These are phyloP conservation scores for Diutina pseudorugosa DNA, from an alignment of 1,139 yeast genomes.

Conservation along the genomic window DNA sequence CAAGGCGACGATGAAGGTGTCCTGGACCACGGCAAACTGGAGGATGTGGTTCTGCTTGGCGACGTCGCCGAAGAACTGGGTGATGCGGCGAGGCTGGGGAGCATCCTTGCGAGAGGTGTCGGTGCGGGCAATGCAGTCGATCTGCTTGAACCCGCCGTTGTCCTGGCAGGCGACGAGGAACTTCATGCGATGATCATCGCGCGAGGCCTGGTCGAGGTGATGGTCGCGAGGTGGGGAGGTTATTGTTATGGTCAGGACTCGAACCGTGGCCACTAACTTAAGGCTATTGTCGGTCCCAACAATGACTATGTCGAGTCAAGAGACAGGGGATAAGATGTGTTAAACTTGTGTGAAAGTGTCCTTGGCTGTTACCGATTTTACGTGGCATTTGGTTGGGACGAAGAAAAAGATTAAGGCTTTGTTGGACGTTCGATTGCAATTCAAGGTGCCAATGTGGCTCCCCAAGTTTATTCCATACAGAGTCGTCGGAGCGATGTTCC, in stretches of 20 bases:
- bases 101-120: slow-evolving; percentile 57
- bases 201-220: background rate
- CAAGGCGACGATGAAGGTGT: slow-evolving; percentile 26
- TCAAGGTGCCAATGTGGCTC: too few species aligned
- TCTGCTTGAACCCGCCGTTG: slow-evolving; percentile 44
- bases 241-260: background rate
- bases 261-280: background rate
- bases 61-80: slow-evolving; percentile 21
- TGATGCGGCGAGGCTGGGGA: slow-evolving; percentile 37
- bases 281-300: too few species aligned
- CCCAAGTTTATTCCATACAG: too few species aligned
- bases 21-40: slow-evolving; percentile 16
- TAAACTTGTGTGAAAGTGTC: too few species aligned
- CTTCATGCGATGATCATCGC: slow-evolving; percentile 26
- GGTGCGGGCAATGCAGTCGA: slow-evolving; percentile 46
- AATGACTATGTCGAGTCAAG: too few species aligned
- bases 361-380: too few species aligned
- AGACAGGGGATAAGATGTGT: too few species aligned
- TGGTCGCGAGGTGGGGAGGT: background rate
- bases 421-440: too few species aligned
- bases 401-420: too few species aligned
- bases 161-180: slow-evolving; percentile 44
- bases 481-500: too few species aligned
- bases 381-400: too few species aligned
- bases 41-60: slow-evolving; percentile 16